Evolutionary conservation across 192 early-diverging fungal genomes (phyloP).

Genomic region (Piromyces finnis): DNA sequence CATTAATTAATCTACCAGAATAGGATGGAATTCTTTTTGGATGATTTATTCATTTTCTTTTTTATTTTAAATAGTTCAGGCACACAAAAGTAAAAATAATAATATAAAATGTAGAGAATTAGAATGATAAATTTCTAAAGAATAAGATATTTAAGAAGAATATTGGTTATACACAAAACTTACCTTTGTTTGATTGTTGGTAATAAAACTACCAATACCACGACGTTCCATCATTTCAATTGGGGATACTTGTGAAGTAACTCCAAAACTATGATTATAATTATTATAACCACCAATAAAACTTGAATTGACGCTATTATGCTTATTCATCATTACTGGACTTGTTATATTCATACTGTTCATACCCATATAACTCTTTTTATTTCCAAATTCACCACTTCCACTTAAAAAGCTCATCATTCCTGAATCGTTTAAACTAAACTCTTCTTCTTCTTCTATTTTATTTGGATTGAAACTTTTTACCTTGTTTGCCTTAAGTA

Average conservation of each 20-base stretch:
- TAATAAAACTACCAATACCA: neutral
- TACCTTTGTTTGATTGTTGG: neutral
- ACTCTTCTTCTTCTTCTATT: neutral
- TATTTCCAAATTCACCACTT: neutral
- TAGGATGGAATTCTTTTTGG: too few relatives aligned
- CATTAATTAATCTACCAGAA: too few relatives aligned
- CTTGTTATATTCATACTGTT: too few relatives aligned
- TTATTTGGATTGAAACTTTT: neutral
- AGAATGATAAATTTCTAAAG: too few relatives aligned
- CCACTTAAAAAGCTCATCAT: neutral
- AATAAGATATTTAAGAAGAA: too few relatives aligned
- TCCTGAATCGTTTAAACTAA: neutral
- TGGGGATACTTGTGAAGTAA: neutral
- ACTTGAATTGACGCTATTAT: neutral
- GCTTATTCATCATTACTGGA: neutral
- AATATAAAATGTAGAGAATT: too few relatives aligned
- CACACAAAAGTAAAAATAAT: too few relatives aligned
- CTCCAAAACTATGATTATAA: neutral
- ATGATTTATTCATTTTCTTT: too few relatives aligned
- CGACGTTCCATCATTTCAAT: neutral
- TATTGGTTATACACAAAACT: neutral
- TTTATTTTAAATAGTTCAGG: too few relatives aligned
- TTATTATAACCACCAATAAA: neutral
- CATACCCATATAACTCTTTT: neutral
- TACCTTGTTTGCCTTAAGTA: neutral